These are phyloP conservation scores for Noccaea bulbosa DNA, from an alignment of 345 rosid species.

Conservation along the genomic window DNA sequence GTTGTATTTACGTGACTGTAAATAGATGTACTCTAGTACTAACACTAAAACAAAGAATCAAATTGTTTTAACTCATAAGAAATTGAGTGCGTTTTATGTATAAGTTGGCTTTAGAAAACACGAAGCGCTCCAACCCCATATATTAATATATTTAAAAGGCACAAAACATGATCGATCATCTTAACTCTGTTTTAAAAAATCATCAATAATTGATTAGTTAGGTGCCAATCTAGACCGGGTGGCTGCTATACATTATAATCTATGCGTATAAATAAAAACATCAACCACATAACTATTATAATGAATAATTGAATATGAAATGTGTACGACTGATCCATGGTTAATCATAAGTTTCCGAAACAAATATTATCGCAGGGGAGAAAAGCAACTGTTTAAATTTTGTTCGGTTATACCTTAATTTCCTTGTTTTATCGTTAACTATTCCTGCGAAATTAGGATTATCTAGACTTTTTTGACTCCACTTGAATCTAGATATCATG, in stretches of 20 bases:
- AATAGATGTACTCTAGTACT: neutral
- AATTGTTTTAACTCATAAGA: neutral
- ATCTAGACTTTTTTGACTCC: neutral
- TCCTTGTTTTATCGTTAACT: no score
- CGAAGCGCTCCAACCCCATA: conserved; percentile 2
- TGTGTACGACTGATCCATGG: neutral
- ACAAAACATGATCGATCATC: neutral
- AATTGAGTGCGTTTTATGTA: neutral
- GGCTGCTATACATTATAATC: neutral
- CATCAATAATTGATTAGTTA: conserved; percentile 34
- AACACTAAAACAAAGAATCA: neutral
- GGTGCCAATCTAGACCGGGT: conserved; percentile 5
- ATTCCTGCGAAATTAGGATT: neutral
- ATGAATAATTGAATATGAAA: conserved; percentile 27
- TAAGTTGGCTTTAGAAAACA: conserved; percentile 18
- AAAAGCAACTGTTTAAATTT: no score
- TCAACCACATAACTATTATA: conserved; percentile 21
- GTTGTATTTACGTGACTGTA: no score
- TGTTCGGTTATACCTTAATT: no score
- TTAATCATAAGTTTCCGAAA: neutral
- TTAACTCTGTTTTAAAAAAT: conserved; percentile 8
- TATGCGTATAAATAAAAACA: neutral
- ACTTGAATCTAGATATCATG: neutral
- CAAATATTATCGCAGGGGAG: neutral
- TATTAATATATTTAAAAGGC: neutral